Conservation (phyloP, 345 rosid species). For the Eutrema japonicum region DNA sequence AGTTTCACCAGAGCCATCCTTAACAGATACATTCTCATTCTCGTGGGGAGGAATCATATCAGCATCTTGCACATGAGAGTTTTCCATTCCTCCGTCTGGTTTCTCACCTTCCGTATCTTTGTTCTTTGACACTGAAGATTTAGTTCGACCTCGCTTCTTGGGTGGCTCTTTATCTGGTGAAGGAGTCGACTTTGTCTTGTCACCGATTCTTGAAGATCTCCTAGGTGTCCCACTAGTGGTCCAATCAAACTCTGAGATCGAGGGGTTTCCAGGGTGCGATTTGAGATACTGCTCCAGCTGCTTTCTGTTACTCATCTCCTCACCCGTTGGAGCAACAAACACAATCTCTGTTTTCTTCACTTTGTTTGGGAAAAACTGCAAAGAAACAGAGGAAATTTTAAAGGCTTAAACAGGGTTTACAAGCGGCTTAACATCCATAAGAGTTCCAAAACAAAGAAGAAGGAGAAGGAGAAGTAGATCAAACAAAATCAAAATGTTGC, state of each 20-base stretch:
- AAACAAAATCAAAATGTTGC: neutral
- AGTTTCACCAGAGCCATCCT: constrained; percentile 43
- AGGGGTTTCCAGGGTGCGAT: constrained; percentile 70
- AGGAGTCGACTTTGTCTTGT: constrained; percentile 57
- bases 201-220: constrained; percentile 83
- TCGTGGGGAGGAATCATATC: constrained; percentile 24
- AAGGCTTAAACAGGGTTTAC: constrained; percentile 1
- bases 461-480: neutral
- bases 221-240: constrained; percentile 80
- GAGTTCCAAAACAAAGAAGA: neutral
- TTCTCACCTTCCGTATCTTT: constrained; percentile 51
- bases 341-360: constrained; percentile 66
- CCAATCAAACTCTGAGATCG: constrained; percentile 74
- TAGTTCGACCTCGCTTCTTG: constrained; percentile 67
- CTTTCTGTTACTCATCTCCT: constrained; percentile 63
- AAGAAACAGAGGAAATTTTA: too few relatives aligned
- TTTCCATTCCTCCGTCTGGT: constrained; percentile 36
- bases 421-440: constrained; percentile 13
- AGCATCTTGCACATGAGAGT: constrained; percentile 38
- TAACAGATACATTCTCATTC: constrained; percentile 28
- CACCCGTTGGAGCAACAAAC: constrained; percentile 82
- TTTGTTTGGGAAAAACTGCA: constrained; percentile 64
- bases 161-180: constrained; percentile 65
- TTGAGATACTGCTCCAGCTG: constrained; percentile 83
- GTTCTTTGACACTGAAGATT: constrained; percentile 57